Evolutionary conservation across 257 asterid genomes (phyloP), one percentile per base, ranked within the genome.

Genomic region (Nicotiana paniculata): DNA sequence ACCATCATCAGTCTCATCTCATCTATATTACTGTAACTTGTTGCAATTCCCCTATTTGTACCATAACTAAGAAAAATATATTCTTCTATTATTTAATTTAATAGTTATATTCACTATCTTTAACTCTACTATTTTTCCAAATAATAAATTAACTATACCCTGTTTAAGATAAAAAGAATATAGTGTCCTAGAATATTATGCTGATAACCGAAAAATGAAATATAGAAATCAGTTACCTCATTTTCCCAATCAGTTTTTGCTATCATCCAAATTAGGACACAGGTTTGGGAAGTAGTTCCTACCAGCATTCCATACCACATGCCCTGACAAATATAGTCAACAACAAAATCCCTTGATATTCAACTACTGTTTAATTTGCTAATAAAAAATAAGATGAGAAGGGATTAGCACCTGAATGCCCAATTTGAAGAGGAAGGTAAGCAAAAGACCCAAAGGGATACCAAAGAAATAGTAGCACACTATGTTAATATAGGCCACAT

Each of bases 301-400:
- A 79, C 13, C 55, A 39, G n/a, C 84, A 72, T 55, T 51, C 84
- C 84, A 74, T 82, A 74, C 84, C 84, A 74, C 65, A 82, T 82
- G 16, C 81, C 81, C 84, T 74, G 32, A 26, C 48, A 62, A n/a
- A 58, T 18, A 39, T 0, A 11, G 82, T 61, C 21, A 62, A n/a
- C 30, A 35, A 32, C 33, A 32, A 32, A 32, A 32, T 32, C 33
- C 33, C 33, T 21, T 21, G 24, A 21, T 21, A 21, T 21, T 21
- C 24, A 21, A 21, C 24, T 21, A 21, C 24, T 21, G 30, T 28
- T 28, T 28, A 28, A 28, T 28, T 28, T 28, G 30, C 30, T 28
- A 28, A 28, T 28, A 28, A 28, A 8, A 61, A 61, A 9, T 26
- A 1, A 6, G 1, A 26, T 4, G 3, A 28, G n/a, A 5, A 13